Evolutionary conservation across 192 early-diverging fungal genomes (phyloP), one percentile per base, ranked within the genome.

Genomic region (Gigaspora rosea): DNA sequence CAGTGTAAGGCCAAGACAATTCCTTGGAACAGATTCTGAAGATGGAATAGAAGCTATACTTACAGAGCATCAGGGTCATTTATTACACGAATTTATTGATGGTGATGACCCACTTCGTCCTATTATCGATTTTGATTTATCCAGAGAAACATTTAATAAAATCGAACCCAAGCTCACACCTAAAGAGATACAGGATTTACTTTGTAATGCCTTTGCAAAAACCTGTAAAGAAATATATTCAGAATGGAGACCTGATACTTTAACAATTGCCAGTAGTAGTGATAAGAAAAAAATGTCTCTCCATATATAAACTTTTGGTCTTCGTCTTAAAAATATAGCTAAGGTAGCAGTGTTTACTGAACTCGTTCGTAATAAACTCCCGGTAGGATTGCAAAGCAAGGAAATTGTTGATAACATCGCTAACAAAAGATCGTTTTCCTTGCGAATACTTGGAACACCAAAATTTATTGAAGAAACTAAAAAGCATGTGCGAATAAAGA

Each of bases 51-150:
- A 62, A 32, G 59, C 52, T 54, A 54, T 54, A 54, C 2, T 54
- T 18, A 54, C 8, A 11, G 2, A 54, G 9, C 52, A 2, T 4
- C 52, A 54, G 9, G 11, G 59, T 0, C 52, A 72, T 72, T 72
- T 33, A 56, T 35, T 72, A 32, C 32, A 72, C 12, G 22, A 72
- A 72, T 27, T 72, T 32, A 56, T 72, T 35, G 70, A 72, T 72
- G 52, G 52, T 11, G 4, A 71, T 54, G 32, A 71, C 5, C 32
- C 70, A 72, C 52, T 72, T 56, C 11, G 52, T 35, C 32, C 52
- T 3, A 3, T 72, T 15, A 72, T 72, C 8, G 32, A 72, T 72
- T 72, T 72, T 32, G 70, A 72, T 56, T 56, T 72, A 35, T 56
- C 51, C 8, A 0, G 33, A 51, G 49, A 56, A 72, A 72, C 0